phyloP scores from a whole-genome alignment of 257 asterid species.

The Solanum ahanhuiri region DNA sequence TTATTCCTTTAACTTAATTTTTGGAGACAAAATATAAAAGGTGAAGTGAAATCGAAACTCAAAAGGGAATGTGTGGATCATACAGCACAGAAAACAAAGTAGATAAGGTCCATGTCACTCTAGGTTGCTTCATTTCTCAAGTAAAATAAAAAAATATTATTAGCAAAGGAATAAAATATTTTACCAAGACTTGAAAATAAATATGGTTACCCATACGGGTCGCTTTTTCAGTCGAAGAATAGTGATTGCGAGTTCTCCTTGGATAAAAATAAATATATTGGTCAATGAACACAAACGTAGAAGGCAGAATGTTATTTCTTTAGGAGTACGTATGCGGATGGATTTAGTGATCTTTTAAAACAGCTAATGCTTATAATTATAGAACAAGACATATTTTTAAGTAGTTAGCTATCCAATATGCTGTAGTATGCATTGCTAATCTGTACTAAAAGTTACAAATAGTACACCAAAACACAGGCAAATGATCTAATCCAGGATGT shows the following conservation, averaged over 20 bases:
- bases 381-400: not conserved
- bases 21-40: not conserved
- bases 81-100: not conserved
- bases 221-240: too few relatives aligned
- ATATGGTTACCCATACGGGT: too few relatives aligned
- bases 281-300: not conserved
- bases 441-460: not conserved
- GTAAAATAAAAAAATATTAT: too few relatives aligned
- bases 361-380: not conserved
- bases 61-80: not conserved
- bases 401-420: not conserved
- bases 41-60: not conserved
- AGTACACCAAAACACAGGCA: not conserved
- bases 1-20: not conserved
- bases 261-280: not conserved
- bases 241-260: not conserved
- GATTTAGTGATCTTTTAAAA: not conserved
- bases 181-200: too few relatives aligned
- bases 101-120: not conserved
- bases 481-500: not conserved
- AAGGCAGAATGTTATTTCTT: not conserved
- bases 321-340: not conserved
- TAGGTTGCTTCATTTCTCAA: too few relatives aligned
- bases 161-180: too few relatives aligned
- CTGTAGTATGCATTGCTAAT: not conserved